A percentile compares a stretch with the other conserved stretches of the same genome.
phyloP scores from a whole-genome alignment of 768 basidiomycete genomes.

The Gelatoporia subvermispora region DNA sequence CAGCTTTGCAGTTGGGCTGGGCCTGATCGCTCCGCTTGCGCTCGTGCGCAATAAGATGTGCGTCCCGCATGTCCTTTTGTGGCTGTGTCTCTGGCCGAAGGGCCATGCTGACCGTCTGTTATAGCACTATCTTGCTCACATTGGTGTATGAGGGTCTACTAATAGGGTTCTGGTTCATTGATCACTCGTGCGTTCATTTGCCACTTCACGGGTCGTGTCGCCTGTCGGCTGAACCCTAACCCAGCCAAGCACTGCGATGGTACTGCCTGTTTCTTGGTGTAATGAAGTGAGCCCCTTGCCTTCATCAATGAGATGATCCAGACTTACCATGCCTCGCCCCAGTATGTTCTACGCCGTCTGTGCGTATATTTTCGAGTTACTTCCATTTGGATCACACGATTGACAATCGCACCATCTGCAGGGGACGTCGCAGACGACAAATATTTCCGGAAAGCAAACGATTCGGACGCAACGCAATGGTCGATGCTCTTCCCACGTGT shows the following conservation, averaged over 20 bases:
- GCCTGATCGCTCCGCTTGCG: constrained; percentile 77
- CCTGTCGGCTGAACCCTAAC: not conserved
- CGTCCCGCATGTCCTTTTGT: constrained; percentile 23
- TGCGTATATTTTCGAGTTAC: constrained; percentile 31
- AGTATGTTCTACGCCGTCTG: constrained; percentile 87
- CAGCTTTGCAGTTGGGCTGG: constrained; percentile 86
- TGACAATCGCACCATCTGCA: constrained; percentile 22
- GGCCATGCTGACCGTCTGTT: not conserved
- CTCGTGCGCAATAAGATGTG: constrained; percentile 90
- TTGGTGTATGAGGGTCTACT: constrained; percentile 79
- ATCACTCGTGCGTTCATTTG: constrained; percentile 66
- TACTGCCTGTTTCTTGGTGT: constrained; percentile 79
- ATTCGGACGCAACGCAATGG: constrained; percentile 91
- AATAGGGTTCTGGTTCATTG: constrained; percentile 93
- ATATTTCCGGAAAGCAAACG: constrained; percentile 92
- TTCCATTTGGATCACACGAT: not conserved
- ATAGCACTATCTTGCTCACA: constrained; percentile 81
- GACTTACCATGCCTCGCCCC: constrained; percentile 5
- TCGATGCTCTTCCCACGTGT: constrained; percentile 65
- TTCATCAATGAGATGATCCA: constrained; percentile 1
- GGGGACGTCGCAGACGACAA: constrained; percentile 94
- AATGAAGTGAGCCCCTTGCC: constrained; percentile 58
- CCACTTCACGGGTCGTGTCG: not conserved
- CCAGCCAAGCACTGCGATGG: constrained; percentile 76
- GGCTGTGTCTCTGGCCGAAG: not conserved